phyloP scores from a whole-genome alignment of 768 basidiomycete species.

The Pulveroboletus sp. region DNA sequence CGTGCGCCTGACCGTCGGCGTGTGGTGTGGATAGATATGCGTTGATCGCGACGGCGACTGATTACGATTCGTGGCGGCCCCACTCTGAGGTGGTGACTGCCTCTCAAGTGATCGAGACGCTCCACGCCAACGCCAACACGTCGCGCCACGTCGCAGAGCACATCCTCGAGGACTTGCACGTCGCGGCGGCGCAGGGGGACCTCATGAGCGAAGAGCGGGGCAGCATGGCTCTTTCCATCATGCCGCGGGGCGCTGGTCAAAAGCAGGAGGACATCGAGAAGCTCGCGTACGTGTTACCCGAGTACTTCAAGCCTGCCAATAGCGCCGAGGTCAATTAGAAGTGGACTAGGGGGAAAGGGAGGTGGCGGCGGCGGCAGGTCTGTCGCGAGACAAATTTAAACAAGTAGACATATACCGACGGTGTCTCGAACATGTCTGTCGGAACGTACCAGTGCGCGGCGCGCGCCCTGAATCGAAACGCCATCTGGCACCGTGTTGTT shows the following conservation, averaged over 20 bases:
- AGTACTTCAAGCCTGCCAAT: slow-evolving; percentile 53
- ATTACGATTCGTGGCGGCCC: slow-evolving; percentile 94
- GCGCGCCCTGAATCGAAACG: no score
- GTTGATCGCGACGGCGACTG: slow-evolving; percentile 85
- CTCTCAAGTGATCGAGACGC: slow-evolving; percentile 85
- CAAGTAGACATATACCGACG: no score
- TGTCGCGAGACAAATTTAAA: background rate
- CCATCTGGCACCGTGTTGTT: no score
- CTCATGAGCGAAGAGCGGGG: slow-evolving; percentile 69
- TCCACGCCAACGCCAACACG: slow-evolving; percentile 82
- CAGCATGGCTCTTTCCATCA: slow-evolving; percentile 81
- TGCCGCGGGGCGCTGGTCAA: slow-evolving; percentile 59
- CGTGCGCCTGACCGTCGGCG: background rate
- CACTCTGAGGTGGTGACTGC: slow-evolving; percentile 81
- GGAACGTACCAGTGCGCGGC: no score
- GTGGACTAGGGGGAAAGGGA: slow-evolving; percentile 1
- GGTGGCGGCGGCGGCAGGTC: background rate
- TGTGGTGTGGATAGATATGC: slow-evolving; percentile 62
- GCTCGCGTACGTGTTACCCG: slow-evolving; percentile 72
- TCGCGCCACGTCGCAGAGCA: slow-evolving; percentile 70
- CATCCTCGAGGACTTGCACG: slow-evolving; percentile 68
- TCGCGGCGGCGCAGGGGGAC: slow-evolving; percentile 50
- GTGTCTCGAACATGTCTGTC: no score
- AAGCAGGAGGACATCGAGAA: slow-evolving; percentile 61
- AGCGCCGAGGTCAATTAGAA: no score